Evolutionary conservation across 1,284 basidiomycete species (phyloP).

Genomic region (Trichosporon ovoides): DNA sequence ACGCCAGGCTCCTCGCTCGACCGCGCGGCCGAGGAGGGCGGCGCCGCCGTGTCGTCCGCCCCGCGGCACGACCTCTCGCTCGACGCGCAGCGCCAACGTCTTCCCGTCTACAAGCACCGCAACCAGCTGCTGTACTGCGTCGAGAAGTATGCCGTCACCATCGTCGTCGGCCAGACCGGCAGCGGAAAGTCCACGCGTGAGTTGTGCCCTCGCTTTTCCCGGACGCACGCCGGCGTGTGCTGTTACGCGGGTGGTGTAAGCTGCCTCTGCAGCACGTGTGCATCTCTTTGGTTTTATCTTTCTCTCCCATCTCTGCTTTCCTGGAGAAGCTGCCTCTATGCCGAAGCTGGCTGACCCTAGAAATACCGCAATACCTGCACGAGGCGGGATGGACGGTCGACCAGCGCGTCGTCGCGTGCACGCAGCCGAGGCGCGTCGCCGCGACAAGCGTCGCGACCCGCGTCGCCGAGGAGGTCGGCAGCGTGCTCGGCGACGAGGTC

Average conservation of each 20-base stretch:
- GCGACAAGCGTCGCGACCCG: constrained; percentile 88
- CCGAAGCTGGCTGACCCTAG: constrained; percentile 52
- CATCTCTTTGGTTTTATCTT: too few species aligned
- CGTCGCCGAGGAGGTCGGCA: constrained; percentile 84
- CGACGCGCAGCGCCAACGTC: constrained; percentile 65
- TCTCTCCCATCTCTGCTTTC: background rate
- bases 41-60: constrained; percentile 62
- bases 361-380: constrained; percentile 88
- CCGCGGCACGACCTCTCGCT: constrained; percentile 53
- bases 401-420: constrained; percentile 77
- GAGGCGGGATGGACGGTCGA: constrained; percentile 82
- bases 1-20: constrained; percentile 65
- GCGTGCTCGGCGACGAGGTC: constrained; percentile 83
- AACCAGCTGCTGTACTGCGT: constrained; percentile 74
- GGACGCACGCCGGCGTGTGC: too few species aligned
- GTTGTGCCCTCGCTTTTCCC: too few species aligned
- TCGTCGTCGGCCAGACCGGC: constrained; percentile 89
- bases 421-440: constrained; percentile 90
- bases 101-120: constrained; percentile 88
- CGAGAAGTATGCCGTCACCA: constrained; percentile 74
- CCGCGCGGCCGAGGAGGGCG: constrained; percentile 69
- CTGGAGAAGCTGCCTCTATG: background rate
- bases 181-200: constrained; percentile 95
- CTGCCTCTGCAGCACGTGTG: too few species aligned
- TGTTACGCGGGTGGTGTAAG: too few species aligned